Conservation (phyloP, 371 early-diverging fungal genomes). For the Mortierella sp. region DNA sequence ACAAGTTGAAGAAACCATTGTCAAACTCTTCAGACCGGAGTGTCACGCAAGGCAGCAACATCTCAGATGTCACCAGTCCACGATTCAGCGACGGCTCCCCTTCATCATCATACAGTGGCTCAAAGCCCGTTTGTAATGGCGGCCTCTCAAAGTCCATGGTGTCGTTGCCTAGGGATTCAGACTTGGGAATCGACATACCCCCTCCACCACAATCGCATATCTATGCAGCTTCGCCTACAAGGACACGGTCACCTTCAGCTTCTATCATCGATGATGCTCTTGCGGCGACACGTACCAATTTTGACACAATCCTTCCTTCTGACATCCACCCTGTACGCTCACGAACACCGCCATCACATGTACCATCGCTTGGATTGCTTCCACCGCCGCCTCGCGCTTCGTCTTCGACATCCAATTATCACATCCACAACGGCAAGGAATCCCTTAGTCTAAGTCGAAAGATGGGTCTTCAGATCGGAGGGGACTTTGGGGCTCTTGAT, state of each 20-base stretch:
- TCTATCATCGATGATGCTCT: conserved; percentile 37
- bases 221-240: not conserved
- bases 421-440: conserved; percentile 12
- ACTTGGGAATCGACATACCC: conserved; percentile 1
- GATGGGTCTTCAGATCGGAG: conserved; percentile 39
- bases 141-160: conserved; percentile 32
- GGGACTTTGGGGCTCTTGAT: conserved; percentile 34
- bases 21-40: conserved; percentile 17
- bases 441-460: conserved; percentile 28
- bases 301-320: not conserved
- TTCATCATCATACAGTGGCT: not conserved
- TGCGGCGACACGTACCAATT: conserved; percentile 6
- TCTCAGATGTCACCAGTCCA: conserved; percentile 11
- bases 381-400: conserved; percentile 24
- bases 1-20: conserved; percentile 13
- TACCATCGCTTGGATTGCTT: conserved; percentile 18
- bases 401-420: conserved; percentile 16
- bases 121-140: conserved; percentile 1
- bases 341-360: conserved; percentile 15
- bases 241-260: conserved; percentile 39
- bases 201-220: conserved; percentile 8
- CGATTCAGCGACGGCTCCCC: conserved; percentile 3
- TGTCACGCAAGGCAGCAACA: conserved; percentile 10
- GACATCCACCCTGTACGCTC: conserved; percentile 1
- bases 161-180: conserved; percentile 26